Evolutionary conservation across 192 early-diverging fungal species (phyloP).

Genomic region (Coemansia aciculifera): DNA sequence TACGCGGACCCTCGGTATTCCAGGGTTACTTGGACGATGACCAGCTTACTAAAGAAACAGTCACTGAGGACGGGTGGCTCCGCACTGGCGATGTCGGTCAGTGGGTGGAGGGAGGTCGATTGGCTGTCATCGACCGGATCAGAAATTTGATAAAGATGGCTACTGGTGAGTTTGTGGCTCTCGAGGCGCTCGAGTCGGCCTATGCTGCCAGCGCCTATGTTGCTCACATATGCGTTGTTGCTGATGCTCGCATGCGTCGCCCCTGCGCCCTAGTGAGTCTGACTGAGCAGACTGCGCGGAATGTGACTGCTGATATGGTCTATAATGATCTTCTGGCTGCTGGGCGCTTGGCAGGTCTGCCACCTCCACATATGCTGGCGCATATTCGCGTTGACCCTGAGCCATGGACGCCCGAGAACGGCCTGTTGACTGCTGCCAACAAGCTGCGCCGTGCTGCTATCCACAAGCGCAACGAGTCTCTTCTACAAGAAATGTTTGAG

Average conservation of each 20-base stretch:
- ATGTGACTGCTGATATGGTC: slow-evolving; percentile 44
- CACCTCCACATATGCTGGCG: slow-evolving; percentile 71
- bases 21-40: slow-evolving; percentile 83
- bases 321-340: slow-evolving; percentile 31
- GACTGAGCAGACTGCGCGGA: slow-evolving; percentile 51
- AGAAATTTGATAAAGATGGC: slow-evolving; percentile 94
- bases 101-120: slow-evolving; percentile 76
- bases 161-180: slow-evolving; percentile 90
- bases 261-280: slow-evolving; percentile 72
- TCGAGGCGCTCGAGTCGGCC: slow-evolving; percentile 90
- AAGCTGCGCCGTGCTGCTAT: slow-evolving; percentile 87
- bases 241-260: slow-evolving; percentile 69
- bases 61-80: slow-evolving; percentile 86
- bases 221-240: slow-evolving; percentile 76
- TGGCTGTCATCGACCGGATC: slow-evolving; percentile 89
- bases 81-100: slow-evolving; percentile 91
- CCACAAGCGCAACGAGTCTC: slow-evolving; percentile 59
- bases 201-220: slow-evolving; percentile 82
- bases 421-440: slow-evolving; percentile 89
- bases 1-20: slow-evolving; percentile 80
- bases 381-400: slow-evolving; percentile 68
- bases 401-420: slow-evolving; percentile 92
- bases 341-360: slow-evolving; percentile 69
- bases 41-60: slow-evolving; percentile 67
- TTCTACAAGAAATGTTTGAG: slow-evolving; percentile 20